phyloP scores from a whole-genome alignment of 345 rosid species.

The Litchi chinensis region DNA sequence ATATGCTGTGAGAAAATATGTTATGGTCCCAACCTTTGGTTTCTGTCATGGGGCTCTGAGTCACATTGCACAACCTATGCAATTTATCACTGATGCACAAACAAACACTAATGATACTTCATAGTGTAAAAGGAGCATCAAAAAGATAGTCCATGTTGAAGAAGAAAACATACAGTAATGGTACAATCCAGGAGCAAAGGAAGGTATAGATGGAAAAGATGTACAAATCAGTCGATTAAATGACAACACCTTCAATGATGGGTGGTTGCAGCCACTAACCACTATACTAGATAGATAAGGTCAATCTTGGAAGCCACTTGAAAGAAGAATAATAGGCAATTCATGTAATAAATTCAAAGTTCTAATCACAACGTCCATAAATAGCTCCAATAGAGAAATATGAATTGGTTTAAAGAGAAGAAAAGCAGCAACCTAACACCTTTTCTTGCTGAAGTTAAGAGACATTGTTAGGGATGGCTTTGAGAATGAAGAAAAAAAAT shows the following conservation, averaged over 20 bases:
- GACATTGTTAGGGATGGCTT: background rate
- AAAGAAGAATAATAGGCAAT: background rate
- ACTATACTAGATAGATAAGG: background rate
- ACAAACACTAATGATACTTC: conserved; percentile 3
- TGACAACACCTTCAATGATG: conserved; percentile 3
- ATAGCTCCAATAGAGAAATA: background rate
- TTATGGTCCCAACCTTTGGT: conserved; percentile 56
- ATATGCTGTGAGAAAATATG: conserved; percentile 52
- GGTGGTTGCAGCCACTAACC: background rate
- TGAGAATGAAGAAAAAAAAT: background rate
- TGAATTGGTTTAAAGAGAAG: background rate
- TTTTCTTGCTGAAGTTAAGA: background rate
- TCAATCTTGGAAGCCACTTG: background rate
- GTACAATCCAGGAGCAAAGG: conserved; percentile 4
- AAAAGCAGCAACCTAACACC: background rate
- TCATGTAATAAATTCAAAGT: background rate
- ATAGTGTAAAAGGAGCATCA: background rate
- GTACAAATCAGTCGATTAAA: background rate
- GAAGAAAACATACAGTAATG: background rate
- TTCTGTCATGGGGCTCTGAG: conserved; percentile 55
- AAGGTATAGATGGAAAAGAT: background rate
- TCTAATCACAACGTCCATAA: background rate
- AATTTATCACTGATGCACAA: conserved; percentile 48
- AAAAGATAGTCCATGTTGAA: background rate
- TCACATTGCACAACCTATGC: conserved; percentile 67